These are phyloP conservation scores for Claviceps pazoutovae DNA, from an alignment of 2,329 filamentous ascomycete genomes.

Conservation along the genomic window DNA sequence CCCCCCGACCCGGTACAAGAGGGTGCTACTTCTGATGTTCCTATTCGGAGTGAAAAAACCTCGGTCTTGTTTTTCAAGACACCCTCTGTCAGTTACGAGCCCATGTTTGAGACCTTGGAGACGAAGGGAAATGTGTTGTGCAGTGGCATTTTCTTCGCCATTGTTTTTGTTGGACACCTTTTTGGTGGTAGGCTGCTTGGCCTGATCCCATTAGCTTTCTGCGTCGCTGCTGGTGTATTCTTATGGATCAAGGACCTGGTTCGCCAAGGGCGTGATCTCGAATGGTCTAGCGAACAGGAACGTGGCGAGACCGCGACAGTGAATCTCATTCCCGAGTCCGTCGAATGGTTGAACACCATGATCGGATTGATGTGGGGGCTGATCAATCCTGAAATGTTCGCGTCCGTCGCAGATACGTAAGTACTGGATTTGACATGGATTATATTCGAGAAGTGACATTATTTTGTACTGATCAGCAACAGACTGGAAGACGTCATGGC, in stretches of 20 bases:
- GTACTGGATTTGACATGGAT: slow-evolving; percentile 6
- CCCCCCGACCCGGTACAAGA: slow-evolving; percentile 75
- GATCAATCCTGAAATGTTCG: slow-evolving; percentile 91
- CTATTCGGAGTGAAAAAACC: slow-evolving; percentile 91
- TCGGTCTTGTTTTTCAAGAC: slow-evolving; percentile 94
- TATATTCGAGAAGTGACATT: not conserved
- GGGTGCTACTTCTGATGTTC: slow-evolving; percentile 81
- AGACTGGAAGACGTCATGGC: slow-evolving; percentile 73
- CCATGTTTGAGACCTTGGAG: slow-evolving; percentile 69
- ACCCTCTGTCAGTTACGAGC: slow-evolving; percentile 76
- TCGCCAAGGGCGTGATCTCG: slow-evolving; percentile 63
- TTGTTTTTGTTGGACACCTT: slow-evolving; percentile 63
- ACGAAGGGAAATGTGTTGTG: slow-evolving; percentile 59
- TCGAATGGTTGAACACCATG: slow-evolving; percentile 91
- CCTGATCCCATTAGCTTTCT: slow-evolving; percentile 58
- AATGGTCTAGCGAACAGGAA: slow-evolving; percentile 79
- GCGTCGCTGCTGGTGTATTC: slow-evolving; percentile 64
- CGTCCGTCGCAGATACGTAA: slow-evolving; percentile 71
- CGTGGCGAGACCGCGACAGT: slow-evolving; percentile 74
- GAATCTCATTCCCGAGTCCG: slow-evolving; percentile 84
- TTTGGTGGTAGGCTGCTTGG: slow-evolving; percentile 69
- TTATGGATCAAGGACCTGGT: slow-evolving; percentile 85
- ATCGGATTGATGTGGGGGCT: slow-evolving; percentile 77
- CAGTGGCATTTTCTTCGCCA: slow-evolving; percentile 53
- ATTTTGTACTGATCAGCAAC: not conserved